Base-by-base conservation (phyloP, 106 monocot species). In the Agapanthus africanus region DNA sequence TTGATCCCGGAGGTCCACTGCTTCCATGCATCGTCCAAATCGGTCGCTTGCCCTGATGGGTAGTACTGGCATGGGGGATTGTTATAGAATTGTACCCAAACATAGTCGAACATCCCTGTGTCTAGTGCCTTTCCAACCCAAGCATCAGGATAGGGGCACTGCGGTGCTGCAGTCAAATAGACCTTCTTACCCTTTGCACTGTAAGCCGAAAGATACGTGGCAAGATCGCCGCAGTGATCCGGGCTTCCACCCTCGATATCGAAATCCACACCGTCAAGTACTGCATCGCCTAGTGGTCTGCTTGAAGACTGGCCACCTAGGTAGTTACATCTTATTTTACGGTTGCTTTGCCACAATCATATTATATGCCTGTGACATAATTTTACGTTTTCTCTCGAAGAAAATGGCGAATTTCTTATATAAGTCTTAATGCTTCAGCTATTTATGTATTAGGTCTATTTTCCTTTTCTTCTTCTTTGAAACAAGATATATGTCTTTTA, bases 241-340 rank as follows among this genome's bases (percentile, higher is more conserved):
- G 50, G 50, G 69, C 52, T 51, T 1, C 69, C 69, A 10, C 36
- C 22, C 40, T 69, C 69, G 14, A 69, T 69, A 32, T 69, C 69
- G 49, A 69, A 69, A 35, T 69, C 69, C 6, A 69, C 54, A 15
- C 74, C 74, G n/a, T 74, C 74, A 38, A 74, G 66, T 33, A 74
- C 74, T 5, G 74, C 74, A 28, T 54, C 66, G 11, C 74, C 74
- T 49, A 74, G 42, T 3, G 74, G 74, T 18, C 74, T 65, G 0
- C 38, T 27, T 4, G 49, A 18, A 5, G 74, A 74, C 27, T 31
- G 51, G 19, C 74, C 74, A 16, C 14, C 6, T 16, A n/a, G n/a
- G n/a, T n/a, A n/a, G n/a, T n/a, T n/a, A n/a, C n/a, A n/a, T n/a
- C n/a, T n/a, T n/a, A n/a, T n/a, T n/a, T n/a, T n/a, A n/a, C n/a